phyloP scores from a whole-genome alignment of 257 asterid genomes.

The Solanum virginianum region DNA sequence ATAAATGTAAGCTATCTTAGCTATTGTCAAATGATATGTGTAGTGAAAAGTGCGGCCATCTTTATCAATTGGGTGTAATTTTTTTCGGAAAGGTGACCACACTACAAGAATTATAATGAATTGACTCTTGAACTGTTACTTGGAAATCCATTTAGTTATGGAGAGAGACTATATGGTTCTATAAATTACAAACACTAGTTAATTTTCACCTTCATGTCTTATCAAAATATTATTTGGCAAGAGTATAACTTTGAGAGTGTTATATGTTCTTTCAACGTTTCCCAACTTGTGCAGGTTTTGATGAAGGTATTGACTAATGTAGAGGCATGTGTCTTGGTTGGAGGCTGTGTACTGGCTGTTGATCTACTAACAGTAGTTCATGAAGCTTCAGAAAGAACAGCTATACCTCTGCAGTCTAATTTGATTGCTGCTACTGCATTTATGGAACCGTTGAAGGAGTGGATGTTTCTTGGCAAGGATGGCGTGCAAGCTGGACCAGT shows the following conservation, averaged over 20 bases:
- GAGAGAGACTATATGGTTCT: background rate
- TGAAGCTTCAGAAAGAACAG: conserved; percentile 97
- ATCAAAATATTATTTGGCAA: background rate
- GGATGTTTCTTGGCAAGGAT: conserved; percentile 73
- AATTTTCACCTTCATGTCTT: background rate
- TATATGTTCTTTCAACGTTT: conserved; percentile 3
- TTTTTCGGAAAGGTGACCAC: background rate
- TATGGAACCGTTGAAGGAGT: conserved; percentile 93
- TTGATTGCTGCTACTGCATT: conserved; percentile 96
- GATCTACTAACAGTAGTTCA: conserved; percentile 83
- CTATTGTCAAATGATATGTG: background rate
- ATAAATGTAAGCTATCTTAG: background rate
- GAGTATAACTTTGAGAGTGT: background rate
- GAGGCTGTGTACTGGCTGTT: conserved; percentile 97
- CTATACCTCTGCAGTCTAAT: conserved; percentile 95
- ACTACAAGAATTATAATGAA: background rate
- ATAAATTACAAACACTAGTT: background rate
- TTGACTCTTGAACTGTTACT: background rate
- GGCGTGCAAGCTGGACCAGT: conserved; percentile 82
- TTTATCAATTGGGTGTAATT: background rate
- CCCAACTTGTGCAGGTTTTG: conserved; percentile 47
- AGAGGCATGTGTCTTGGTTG: conserved; percentile 96
- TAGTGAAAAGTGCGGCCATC: background rate
- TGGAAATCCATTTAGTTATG: background rate
- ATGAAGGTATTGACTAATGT: conserved; percentile 87